Percentiles rank a stretch among this genome's conserved stretches.
Evolutionary conservation across 495 filamentous ascomycete species (phyloP).

Genomic region (Penicillium psychrofluorescens): DNA sequence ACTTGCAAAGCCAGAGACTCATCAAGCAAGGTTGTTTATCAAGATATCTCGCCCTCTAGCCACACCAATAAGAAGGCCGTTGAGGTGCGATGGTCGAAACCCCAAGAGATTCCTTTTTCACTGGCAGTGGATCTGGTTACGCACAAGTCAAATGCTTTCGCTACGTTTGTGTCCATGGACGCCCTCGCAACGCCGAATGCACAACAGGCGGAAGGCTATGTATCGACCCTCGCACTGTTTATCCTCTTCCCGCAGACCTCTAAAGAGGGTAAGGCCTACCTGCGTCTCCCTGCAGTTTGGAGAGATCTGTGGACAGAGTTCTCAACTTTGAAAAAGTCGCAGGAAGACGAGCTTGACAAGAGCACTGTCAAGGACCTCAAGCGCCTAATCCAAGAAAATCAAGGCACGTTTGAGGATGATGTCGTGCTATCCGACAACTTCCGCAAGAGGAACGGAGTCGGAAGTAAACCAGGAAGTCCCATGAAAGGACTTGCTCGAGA

Average conservation of each 20-base stretch:
- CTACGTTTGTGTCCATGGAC: constrained; percentile 61
- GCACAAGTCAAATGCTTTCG: constrained; percentile 35
- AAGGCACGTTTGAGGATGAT: constrained; percentile 52
- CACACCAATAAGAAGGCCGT: constrained; percentile 71
- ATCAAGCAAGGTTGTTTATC: constrained; percentile 54
- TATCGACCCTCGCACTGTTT: constrained; percentile 77
- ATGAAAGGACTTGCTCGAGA: constrained; percentile 21
- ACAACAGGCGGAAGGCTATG: constrained; percentile 78
- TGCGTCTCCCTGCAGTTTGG: constrained; percentile 73
- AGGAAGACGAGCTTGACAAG: constrained; percentile 63
- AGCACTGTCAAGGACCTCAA: constrained; percentile 45
- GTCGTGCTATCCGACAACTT: constrained; percentile 67
- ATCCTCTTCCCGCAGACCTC: constrained; percentile 65
- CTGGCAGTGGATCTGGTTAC: constrained; percentile 31
- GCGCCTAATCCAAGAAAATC: constrained; percentile 37
- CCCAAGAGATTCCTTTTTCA: constrained; percentile 50
- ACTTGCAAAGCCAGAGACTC: constrained; percentile 78
- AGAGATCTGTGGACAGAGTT: constrained; percentile 82
- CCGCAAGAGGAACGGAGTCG: constrained; percentile 51
- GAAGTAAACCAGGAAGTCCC: constrained; percentile 37
- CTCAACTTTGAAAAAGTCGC: constrained; percentile 57
- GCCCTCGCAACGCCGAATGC: constrained; percentile 64
- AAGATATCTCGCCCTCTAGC: constrained; percentile 58
- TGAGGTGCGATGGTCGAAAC: constrained; percentile 72
- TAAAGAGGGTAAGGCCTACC: constrained; percentile 78